Percentiles rank a stretch among this genome's conserved stretches.
Conservation (phyloP, 208 protist species). For the Zelonia costaricensis region DNA sequence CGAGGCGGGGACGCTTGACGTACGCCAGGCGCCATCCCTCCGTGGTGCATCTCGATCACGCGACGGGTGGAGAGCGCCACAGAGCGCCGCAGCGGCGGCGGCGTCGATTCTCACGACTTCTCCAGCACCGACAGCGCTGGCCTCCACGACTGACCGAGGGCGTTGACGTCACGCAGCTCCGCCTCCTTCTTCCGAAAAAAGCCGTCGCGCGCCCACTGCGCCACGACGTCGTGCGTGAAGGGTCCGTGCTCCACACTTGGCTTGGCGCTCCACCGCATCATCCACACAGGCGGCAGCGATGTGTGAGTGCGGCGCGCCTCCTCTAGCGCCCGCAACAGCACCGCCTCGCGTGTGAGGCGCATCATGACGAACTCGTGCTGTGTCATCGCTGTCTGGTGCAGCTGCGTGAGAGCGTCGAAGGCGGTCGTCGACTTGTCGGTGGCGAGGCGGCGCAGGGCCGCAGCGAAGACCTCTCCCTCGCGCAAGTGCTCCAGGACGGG, state of each 20-base stretch:
- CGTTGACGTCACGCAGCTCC: constrained; percentile 34
- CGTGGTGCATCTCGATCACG: too few species aligned
- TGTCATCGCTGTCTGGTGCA: constrained; percentile 22
- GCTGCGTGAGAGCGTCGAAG: constrained; percentile 26
- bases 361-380: constrained; percentile 45
- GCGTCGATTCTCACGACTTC: not conserved
- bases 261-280: constrained; percentile 33
- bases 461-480: constrained; percentile 28
- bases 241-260: constrained; percentile 30
- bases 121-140: constrained; percentile 6
- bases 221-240: constrained; percentile 23
- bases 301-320: constrained; percentile 16
- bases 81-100: too few species aligned
- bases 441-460: constrained; percentile 28
- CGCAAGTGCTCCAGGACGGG: constrained; percentile 22
- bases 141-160: constrained; percentile 9
- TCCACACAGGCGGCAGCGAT: constrained; percentile 26
- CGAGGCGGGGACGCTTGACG: too few species aligned
- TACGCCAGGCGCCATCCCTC: too few species aligned
- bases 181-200: constrained; percentile 39
- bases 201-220: constrained; percentile 32
- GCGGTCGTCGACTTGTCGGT: not conserved
- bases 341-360: constrained; percentile 34
- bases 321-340: constrained; percentile 30
- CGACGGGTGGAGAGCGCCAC: too few species aligned